Evolutionary conservation across 2,329 filamentous ascomycete genomes (phyloP), one percentile per base, ranked within the genome.

Genomic region (Fusarium veterinarium): DNA sequence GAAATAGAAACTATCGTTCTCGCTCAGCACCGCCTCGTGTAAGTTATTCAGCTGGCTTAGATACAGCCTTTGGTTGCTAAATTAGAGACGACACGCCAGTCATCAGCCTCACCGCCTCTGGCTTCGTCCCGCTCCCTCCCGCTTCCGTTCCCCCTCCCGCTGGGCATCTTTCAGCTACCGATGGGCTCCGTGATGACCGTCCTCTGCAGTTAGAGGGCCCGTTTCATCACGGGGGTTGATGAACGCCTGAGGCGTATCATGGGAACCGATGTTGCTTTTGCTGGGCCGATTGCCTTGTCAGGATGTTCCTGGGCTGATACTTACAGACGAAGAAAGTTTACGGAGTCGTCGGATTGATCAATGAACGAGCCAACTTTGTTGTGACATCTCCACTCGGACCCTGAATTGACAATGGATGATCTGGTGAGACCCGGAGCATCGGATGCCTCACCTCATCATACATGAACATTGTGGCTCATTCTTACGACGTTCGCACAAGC

Each of bases 21-120:
- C n/a, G 28, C 56, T 71, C 63, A 68, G 69, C 67, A 68, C 68
- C 69, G 68, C 71, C 62, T 57, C 70, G 40, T 64, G 46, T 51
- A 51, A 51, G 48, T 35, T 23, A 13, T 52, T 71, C 71, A 73
- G 71, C 71, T 68, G 58, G 48, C 31, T 51, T 48, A 42, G 53
- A 37, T 55, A 57, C 45, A 46, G 56, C 33, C 17, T 48, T 51
- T 67, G 44, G 37, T 58, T 71, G 52, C 61, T 58, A 66, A 58
- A 51, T 49, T 69, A 55, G 46, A 57, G 45, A 62, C 31, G 30
- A 58, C 61, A 49, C 70, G 60, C 67, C 60, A 71, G 71, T 61
- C 58, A 76, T 68, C 75, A 76, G 73, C 67, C 74, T 76, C 75
- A 76, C 75, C 75, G 75, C 75, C 75, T 77, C 73, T 76, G 73